phyloP scores from a whole-genome alignment of 2,329 filamentous ascomycete genomes.

The Huntiella moniliformis region DNA sequence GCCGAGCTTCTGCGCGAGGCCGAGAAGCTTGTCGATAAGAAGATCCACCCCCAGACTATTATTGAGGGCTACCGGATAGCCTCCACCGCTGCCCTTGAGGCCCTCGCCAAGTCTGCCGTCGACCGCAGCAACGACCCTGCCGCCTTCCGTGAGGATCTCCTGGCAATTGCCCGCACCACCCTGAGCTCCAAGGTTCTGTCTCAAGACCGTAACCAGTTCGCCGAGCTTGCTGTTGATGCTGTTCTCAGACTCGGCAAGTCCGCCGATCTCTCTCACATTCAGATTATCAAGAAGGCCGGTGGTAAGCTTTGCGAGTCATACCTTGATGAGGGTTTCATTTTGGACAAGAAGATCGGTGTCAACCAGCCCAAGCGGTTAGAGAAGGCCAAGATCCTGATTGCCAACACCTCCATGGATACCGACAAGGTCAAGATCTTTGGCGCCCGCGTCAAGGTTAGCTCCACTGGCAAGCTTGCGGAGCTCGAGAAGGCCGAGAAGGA shows the following conservation, averaged over 20 bases:
- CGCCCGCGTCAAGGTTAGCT: constrained; percentile 87
- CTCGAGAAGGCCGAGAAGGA: constrained; percentile 95
- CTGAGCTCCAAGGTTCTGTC: constrained; percentile 92
- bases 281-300: constrained; percentile 98
- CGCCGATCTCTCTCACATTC: constrained; percentile 89
- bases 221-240: constrained; percentile 74
- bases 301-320: constrained; percentile 97
- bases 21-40: constrained; percentile 91
- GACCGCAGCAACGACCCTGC: constrained; percentile 73
- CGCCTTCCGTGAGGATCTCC: constrained; percentile 74
- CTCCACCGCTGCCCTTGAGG: constrained; percentile 67
- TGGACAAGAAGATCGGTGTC: constrained; percentile 97
- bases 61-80: constrained; percentile 99
- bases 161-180: constrained; percentile 83
- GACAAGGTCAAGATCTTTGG: constrained; percentile 99
- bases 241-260: constrained; percentile 78
- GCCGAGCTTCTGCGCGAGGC: constrained; percentile 91
- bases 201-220: constrained; percentile 85
- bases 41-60: constrained; percentile 98
- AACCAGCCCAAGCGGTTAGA: constrained; percentile 96
- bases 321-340: constrained; percentile 91
- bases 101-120: constrained; percentile 66
- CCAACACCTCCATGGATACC: constrained; percentile 98
- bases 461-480: constrained; percentile 92
- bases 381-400: constrained; percentile 94